phyloP scores from a whole-genome alignment of 2,329 filamentous ascomycete species.

The Leptographium wingfieldii region DNA sequence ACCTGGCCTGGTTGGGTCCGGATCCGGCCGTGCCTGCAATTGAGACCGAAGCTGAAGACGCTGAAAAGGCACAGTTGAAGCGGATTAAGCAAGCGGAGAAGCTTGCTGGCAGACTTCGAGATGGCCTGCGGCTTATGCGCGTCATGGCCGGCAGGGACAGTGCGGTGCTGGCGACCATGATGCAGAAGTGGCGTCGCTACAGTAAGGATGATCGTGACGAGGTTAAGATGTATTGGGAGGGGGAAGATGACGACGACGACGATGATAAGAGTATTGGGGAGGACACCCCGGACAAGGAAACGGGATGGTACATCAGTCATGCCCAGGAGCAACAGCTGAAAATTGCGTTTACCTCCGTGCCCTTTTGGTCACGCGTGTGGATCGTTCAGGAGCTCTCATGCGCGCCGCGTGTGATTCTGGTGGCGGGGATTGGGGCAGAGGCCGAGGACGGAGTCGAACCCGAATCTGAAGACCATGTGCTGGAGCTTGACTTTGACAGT shows the following conservation, averaged over 20 bases:
- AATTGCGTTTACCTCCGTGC: not conserved
- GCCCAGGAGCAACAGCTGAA: not conserved
- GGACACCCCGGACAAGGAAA: not conserved
- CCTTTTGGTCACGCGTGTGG: conserved; percentile 9
- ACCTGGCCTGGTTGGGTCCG: conserved; percentile 7
- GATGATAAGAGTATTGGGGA: not conserved
- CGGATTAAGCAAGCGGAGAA: not conserved
- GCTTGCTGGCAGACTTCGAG: not conserved
- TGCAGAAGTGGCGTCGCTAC: not conserved
- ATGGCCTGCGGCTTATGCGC: conserved; percentile 3
- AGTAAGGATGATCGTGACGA: not conserved
- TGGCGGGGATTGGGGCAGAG: not conserved
- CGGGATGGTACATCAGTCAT: not conserved
- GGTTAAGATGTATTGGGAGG: not conserved
- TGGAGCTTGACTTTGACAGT: conserved; percentile 5
- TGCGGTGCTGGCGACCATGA: not conserved
- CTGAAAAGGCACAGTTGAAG: not conserved
- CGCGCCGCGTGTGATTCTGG: conserved; percentile 3
- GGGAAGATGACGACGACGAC: not conserved
- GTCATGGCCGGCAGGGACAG: not conserved
- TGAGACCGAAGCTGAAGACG: not conserved
- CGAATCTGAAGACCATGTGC: not conserved
- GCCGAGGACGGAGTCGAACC: not conserved
- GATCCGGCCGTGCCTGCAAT: not conserved
- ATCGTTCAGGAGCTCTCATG: conserved; percentile 10